Conservation (phyloP, 805 yeast species). For the Candida dajiaensis region DNA sequence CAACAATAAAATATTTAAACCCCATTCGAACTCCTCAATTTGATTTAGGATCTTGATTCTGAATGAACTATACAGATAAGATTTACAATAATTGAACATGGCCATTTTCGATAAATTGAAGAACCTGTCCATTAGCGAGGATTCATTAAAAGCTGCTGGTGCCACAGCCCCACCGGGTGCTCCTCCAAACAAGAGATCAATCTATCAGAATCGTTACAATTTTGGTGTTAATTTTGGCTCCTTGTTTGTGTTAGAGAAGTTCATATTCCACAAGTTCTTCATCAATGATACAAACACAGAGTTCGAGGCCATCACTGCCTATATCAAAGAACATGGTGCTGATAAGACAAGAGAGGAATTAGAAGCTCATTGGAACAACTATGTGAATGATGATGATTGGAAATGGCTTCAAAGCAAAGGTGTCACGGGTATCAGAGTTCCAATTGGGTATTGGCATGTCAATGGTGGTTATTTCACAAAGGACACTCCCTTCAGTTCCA, state of each 20-base stretch:
- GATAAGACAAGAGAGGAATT: conserved; percentile 48
- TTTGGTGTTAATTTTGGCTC: conserved; percentile 87
- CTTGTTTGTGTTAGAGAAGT: conserved; percentile 72
- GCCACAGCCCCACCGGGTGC: conserved; percentile 24
- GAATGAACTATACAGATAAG: background rate
- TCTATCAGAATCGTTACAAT: conserved; percentile 57
- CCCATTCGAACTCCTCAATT: background rate
- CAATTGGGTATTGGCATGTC: conserved; percentile 91
- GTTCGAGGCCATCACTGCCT: conserved; percentile 58
- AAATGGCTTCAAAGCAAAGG: conserved; percentile 59
- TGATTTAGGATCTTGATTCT: background rate
- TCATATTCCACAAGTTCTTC: conserved; percentile 63
- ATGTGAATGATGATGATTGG: conserved; percentile 72
- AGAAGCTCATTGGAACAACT: conserved; percentile 62
- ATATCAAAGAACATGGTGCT: conserved; percentile 42
- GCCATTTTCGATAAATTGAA: conserved; percentile 6
- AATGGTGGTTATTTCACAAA: conserved; percentile 51
- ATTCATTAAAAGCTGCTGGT: conserved; percentile 12
- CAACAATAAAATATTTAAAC: background rate
- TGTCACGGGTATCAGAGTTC: conserved; percentile 78
- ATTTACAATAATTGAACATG: conserved; percentile 1
- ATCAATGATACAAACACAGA: conserved; percentile 58
- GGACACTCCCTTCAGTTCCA: conserved; percentile 57
- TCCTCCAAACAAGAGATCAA: conserved; percentile 35
- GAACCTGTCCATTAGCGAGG: background rate